phyloP scores from a whole-genome alignment of 495 filamentous ascomycete species.

The Tirmania nivea region DNA sequence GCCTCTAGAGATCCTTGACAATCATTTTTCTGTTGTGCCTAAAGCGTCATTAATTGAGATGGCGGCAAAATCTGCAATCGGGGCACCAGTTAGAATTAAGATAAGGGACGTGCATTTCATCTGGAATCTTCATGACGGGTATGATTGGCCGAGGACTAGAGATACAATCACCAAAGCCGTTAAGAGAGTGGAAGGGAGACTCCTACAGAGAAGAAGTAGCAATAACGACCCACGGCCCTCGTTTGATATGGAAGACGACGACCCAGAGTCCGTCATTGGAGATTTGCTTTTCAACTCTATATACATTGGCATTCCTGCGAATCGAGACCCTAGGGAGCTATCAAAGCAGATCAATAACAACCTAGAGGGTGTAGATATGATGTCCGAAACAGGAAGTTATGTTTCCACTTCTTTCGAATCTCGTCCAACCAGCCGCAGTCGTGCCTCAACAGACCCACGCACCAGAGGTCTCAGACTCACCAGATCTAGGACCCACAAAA shows the following conservation, averaged over 20 bases:
- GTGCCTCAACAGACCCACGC: not conserved
- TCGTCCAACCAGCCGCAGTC: slow-evolving; percentile 19
- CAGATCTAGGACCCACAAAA: slow-evolving; percentile 78
- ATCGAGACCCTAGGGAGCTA: slow-evolving; percentile 61
- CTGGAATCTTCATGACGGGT: slow-evolving; percentile 96
- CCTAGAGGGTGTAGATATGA: slow-evolving; percentile 45
- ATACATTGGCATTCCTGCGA: slow-evolving; percentile 80
- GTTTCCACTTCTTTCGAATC: slow-evolving; percentile 44
- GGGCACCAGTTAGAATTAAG: slow-evolving; percentile 43
- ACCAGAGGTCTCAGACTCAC: slow-evolving; percentile 38
- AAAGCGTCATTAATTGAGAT: not conserved
- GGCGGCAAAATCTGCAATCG: not conserved
- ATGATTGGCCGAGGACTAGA: slow-evolving; percentile 78
- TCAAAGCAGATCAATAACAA: slow-evolving; percentile 65
- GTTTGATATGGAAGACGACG: slow-evolving; percentile 38
- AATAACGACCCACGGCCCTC: slow-evolving; percentile 22
- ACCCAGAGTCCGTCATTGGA: slow-evolving; percentile 69
- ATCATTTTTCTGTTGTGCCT: slow-evolving; percentile 38
- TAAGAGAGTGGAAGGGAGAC: slow-evolving; percentile 60
- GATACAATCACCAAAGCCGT: slow-evolving; percentile 74
- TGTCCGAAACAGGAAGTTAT: slow-evolving; percentile 73
- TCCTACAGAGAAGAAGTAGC: slow-evolving; percentile 38
- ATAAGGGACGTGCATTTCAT: slow-evolving; percentile 79
- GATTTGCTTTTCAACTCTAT: slow-evolving; percentile 98
- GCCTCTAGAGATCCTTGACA: slow-evolving; percentile 47